Conservation (phyloP, 2,329 filamentous ascomycete genomes). For the Microdochium nivale region DNA sequence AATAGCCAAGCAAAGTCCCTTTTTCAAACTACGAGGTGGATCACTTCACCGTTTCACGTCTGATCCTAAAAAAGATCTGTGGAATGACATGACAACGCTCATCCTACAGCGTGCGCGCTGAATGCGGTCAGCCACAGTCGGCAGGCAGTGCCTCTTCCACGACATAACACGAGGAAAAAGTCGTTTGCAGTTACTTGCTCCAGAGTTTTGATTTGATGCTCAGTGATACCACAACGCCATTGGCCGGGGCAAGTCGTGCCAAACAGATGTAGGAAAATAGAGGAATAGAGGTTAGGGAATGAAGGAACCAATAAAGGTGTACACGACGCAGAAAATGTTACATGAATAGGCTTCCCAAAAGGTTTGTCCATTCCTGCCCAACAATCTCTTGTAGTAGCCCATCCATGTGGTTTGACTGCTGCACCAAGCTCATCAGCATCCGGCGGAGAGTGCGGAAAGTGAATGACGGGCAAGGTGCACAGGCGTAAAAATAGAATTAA, state of each 20-base stretch:
- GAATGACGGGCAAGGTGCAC: neutral
- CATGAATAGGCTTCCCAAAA: neutral
- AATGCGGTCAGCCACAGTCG: neutral
- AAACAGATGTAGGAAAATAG: neutral
- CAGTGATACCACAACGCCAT: neutral
- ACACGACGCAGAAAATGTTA: neutral
- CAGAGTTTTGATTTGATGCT: neutral
- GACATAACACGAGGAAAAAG: too few species aligned
- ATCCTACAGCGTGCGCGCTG: neutral
- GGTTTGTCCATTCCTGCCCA: neutral
- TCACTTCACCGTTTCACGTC: too few species aligned
- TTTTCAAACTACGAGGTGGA: too few species aligned
- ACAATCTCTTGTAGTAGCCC: neutral
- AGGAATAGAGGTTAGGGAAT: neutral
- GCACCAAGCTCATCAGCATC: neutral
- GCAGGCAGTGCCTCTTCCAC: too few species aligned
- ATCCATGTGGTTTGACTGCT: neutral
- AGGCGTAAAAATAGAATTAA: neutral
- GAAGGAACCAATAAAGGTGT: neutral
- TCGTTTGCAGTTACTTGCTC: neutral
- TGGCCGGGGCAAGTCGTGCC: neutral
- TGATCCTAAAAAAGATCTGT: neutral
- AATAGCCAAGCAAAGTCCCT: too few species aligned
- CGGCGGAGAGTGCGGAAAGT: neutral
- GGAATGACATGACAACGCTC: neutral